Evolutionary conservation across 2,329 filamentous ascomycete genomes (phyloP).

Genomic region (Tolypocladium inflatum): DNA sequence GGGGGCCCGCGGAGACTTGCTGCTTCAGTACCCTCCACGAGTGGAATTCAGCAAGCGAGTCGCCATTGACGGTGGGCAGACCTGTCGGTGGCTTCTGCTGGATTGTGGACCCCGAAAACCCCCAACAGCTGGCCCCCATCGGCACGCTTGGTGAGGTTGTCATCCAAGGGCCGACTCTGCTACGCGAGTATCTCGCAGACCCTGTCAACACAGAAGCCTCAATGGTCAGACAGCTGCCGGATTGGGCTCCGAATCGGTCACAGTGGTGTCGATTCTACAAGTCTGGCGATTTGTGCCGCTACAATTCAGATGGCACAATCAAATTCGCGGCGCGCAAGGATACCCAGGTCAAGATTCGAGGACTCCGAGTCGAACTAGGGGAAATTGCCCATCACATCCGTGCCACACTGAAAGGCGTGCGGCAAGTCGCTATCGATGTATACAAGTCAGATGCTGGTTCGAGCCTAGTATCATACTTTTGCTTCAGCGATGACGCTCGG

Average conservation of each 20-base stretch:
- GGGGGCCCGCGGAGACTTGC: slow-evolving; percentile 6
- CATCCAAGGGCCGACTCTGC: slow-evolving; percentile 5
- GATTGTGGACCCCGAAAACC: slow-evolving; percentile 1
- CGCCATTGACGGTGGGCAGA: not conserved
- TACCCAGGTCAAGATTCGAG: slow-evolving; percentile 10
- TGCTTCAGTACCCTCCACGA: slow-evolving; percentile 2
- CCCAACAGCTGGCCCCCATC: not conserved
- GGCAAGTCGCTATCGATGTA: not conserved
- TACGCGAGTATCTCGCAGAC: slow-evolving; percentile 4
- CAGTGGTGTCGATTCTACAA: slow-evolving; percentile 5
- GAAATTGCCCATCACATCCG: slow-evolving; percentile 7
- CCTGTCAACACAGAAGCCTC: not conserved
- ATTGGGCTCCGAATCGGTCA: not conserved
- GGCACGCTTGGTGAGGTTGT: slow-evolving; percentile 5
- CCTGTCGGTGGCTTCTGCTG: slow-evolving; percentile 2
- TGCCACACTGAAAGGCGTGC: not conserved
- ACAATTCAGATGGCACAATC: slow-evolving; percentile 7
- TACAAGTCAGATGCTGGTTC: not conserved
- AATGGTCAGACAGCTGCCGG: not conserved
- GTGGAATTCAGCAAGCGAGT: not conserved
- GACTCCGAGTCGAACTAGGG: slow-evolving; percentile 9
- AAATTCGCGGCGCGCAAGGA: slow-evolving; percentile 5
- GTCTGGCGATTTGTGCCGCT: slow-evolving; percentile 9
- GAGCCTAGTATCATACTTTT: not conserved
- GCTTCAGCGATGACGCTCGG: not conserved